phyloP scores from a whole-genome alignment of 345 rosid species.

The Acer campestre region DNA sequence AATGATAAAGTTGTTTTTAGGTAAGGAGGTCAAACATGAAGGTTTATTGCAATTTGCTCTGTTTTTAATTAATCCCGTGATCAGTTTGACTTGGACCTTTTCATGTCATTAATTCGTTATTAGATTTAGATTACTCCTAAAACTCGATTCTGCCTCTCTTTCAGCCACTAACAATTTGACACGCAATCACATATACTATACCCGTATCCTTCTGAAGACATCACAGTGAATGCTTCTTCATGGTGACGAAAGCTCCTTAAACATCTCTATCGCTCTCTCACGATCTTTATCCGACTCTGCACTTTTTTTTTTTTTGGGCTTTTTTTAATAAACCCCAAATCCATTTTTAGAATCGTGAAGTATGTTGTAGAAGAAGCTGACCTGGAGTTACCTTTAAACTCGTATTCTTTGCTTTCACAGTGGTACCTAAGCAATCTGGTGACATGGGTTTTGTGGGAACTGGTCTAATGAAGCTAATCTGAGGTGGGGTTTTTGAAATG shows the following conservation, averaged over 20 bases:
- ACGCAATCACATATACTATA: neutral
- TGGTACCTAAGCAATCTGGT: neutral
- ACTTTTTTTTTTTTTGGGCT: neutral
- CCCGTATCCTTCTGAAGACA: neutral
- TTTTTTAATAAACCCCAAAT: constrained; percentile 14
- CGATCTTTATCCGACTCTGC: neutral
- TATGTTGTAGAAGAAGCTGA: neutral
- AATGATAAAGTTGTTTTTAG: no score
- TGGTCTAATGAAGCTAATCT: constrained; percentile 14
- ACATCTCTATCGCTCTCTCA: neutral
- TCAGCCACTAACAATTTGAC: neutral
- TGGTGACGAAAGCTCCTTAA: constrained; percentile 8
- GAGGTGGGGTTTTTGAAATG: constrained; percentile 21
- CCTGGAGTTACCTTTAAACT: constrained; percentile 1
- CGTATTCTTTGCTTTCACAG: neutral
- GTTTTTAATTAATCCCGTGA: no score
- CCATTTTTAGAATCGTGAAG: constrained; percentile 20
- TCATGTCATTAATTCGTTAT: no score
- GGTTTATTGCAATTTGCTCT: no score
- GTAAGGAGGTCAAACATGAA: no score
- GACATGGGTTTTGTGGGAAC: constrained; percentile 14
- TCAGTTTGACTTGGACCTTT: no score
- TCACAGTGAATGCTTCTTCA: neutral
- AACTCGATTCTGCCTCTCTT: neutral
- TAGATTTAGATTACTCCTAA: no score